phyloP scores from a whole-genome alignment of 768 basidiomycete species.

The Mycena pura region DNA sequence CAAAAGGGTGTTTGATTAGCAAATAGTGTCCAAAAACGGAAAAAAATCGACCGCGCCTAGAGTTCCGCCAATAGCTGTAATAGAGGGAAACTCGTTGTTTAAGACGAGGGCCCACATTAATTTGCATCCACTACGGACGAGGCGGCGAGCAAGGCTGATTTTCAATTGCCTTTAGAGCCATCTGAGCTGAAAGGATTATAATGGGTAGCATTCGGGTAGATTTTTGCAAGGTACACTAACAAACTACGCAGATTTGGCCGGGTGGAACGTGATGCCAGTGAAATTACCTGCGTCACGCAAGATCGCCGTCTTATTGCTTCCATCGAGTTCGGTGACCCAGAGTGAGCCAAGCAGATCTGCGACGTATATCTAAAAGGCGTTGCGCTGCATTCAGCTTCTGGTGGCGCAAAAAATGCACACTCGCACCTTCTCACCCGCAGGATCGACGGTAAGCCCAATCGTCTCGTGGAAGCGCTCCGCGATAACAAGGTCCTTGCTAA shows the following conservation, averaged over 20 bases:
- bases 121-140: too few species aligned
- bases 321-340: conserved; percentile 23
- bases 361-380: conserved; percentile 13
- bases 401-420: neutral
- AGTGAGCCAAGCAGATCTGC: conserved; percentile 20
- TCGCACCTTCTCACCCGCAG: conserved; percentile 13
- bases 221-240: too few species aligned
- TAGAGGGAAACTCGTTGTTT: too few species aligned
- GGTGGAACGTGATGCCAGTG: conserved; percentile 21
- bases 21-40: too few species aligned
- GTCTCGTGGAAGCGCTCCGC: conserved; percentile 26
- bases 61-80: too few species aligned
- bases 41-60: too few species aligned
- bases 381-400: neutral
- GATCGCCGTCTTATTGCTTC: conserved; percentile 19
- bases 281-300: conserved; percentile 21
- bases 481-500: conserved; percentile 11
- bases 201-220: too few species aligned
- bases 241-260: neutral
- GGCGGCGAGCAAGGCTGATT: too few species aligned
- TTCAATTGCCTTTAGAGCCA: too few species aligned
- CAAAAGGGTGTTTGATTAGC: too few species aligned
- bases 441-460: conserved; percentile 21
- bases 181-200: too few species aligned
- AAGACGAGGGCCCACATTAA: too few species aligned